phyloP scores from a whole-genome alignment of 805 yeast genomes.

The Cyberlindnera subsufficiens region DNA sequence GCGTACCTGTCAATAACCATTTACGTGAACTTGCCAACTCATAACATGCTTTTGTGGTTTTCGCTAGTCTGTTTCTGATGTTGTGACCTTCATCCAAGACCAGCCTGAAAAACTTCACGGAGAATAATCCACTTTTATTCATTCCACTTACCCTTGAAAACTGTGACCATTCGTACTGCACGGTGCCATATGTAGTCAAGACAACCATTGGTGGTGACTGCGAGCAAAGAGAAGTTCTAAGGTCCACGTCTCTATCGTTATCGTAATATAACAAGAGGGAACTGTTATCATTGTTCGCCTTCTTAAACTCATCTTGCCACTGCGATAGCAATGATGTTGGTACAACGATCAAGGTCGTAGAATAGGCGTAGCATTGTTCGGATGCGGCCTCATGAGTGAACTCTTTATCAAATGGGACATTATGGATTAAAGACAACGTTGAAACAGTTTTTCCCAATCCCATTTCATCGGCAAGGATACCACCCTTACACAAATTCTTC shows the following conservation, averaged over 20 bases:
- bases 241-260: constrained; percentile 42
- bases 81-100: constrained; percentile 89
- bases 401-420: constrained; percentile 49
- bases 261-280: constrained; percentile 73
- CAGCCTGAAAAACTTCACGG: constrained; percentile 68
- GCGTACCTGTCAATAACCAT: constrained; percentile 93
- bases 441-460: constrained; percentile 93
- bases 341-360: constrained; percentile 72
- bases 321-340: constrained; percentile 91
- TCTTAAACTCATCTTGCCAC: constrained; percentile 79
- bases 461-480: constrained; percentile 94
- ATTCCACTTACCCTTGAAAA: constrained; percentile 22
- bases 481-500: constrained; percentile 62
- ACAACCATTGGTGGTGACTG: constrained; percentile 59
- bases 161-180: constrained; percentile 67
- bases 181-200: constrained; percentile 83
- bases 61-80: constrained; percentile 72
- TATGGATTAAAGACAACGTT: constrained; percentile 63
- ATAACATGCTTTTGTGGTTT: constrained; percentile 73
- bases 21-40: constrained; percentile 57
- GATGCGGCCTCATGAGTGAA: constrained; percentile 2
- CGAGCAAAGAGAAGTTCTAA: constrained; percentile 39
- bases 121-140: constrained; percentile 49
- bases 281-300: constrained; percentile 42
- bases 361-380: constrained; percentile 47